phyloP scores from a whole-genome alignment of 2,329 filamentous ascomycete species.

The Fusarium bulbicola region DNA sequence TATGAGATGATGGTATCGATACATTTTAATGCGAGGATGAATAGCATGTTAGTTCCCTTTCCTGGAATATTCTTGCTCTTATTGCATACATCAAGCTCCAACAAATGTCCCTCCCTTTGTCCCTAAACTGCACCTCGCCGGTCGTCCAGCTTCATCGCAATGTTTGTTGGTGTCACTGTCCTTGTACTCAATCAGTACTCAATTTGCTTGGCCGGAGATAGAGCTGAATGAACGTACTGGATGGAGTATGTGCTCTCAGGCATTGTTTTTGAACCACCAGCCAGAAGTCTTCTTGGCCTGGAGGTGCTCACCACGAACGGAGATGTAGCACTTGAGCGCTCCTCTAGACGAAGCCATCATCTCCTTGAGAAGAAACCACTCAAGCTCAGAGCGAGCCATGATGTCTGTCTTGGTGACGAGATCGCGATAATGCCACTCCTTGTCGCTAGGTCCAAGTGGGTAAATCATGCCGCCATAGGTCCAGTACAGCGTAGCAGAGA shows the following conservation, averaged over 20 bases:
- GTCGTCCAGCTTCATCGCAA: neutral
- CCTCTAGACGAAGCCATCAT: conserved; percentile 40
- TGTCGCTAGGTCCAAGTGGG: conserved; percentile 33
- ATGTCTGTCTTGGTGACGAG: conserved; percentile 41
- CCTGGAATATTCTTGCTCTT: neutral
- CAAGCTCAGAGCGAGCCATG: conserved; percentile 36
- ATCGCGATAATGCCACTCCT: conserved; percentile 41
- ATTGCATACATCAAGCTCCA: neutral
- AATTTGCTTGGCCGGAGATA: neutral
- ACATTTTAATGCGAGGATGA: neutral
- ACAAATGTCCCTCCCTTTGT: conserved; percentile 1
- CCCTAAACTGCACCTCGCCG: neutral
- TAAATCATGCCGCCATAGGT: conserved; percentile 39
- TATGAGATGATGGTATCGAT: neutral
- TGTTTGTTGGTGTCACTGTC: neutral
- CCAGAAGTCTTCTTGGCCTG: conserved; percentile 13
- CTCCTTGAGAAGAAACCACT: conserved; percentile 43
- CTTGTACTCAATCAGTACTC: neutral
- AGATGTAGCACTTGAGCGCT: conserved; percentile 39
- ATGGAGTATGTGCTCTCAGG: neutral
- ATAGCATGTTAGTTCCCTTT: neutral
- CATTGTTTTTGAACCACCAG: conserved; percentile 33
- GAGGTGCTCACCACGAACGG: conserved; percentile 32
- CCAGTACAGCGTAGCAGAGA: conserved; percentile 35
- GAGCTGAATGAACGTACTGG: neutral